These are phyloP conservation scores for Myxozyma neotropica DNA, from an alignment of 805 yeast genomes.

Conservation along the genomic window DNA sequence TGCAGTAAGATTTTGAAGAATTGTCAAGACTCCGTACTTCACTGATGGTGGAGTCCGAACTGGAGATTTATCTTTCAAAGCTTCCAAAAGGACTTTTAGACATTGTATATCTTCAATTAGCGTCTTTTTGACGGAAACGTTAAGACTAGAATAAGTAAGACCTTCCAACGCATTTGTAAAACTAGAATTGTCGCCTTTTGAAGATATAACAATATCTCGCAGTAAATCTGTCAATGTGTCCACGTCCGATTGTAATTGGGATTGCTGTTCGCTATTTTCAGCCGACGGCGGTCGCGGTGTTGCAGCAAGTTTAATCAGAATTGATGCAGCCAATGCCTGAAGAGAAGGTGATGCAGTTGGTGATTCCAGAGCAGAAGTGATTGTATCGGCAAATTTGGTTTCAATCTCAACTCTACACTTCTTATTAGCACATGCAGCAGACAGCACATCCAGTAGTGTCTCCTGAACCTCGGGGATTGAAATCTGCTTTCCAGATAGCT, in stretches of 20 bases:
- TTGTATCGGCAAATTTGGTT: constrained; percentile 33
- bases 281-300: constrained; percentile 37
- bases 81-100: constrained; percentile 33
- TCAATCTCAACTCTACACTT: constrained; percentile 39
- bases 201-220: constrained; percentile 36
- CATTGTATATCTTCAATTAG: constrained; percentile 26
- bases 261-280: constrained; percentile 24
- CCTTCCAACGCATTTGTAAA: constrained; percentile 40
- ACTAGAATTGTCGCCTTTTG: constrained; percentile 13
- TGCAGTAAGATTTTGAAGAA: constrained; percentile 40
- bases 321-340: constrained; percentile 41
- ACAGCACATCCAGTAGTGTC: constrained; percentile 41
- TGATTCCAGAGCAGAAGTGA: constrained; percentile 35
- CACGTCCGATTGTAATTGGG: constrained; percentile 29
- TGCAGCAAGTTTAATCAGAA: constrained; percentile 40
- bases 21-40: constrained; percentile 41
- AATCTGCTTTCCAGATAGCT: constrained; percentile 22
- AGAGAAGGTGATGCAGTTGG: constrained; percentile 30
- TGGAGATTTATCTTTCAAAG: constrained; percentile 21
- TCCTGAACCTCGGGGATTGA: constrained; percentile 34
- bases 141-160: constrained; percentile 43
- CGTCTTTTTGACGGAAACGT: constrained; percentile 40
- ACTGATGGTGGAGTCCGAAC: constrained; percentile 32
- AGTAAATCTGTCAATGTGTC: constrained; percentile 39
- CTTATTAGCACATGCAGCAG: constrained; percentile 42